These are phyloP conservation scores for Didymella pomorum DNA, from an alignment of 2,329 filamentous ascomycete genomes.

Conservation along the genomic window DNA sequence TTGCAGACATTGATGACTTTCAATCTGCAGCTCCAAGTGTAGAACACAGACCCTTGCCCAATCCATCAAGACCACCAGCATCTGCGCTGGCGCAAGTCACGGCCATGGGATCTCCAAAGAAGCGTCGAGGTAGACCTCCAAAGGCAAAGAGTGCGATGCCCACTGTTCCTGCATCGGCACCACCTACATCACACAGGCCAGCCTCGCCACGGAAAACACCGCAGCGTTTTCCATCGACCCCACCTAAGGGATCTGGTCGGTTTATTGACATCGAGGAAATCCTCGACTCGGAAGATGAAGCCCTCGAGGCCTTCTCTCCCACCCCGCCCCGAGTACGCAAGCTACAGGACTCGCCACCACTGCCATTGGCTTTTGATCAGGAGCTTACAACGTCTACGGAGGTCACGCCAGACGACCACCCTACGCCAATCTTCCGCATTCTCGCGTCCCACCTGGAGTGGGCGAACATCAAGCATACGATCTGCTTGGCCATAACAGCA, in stretches of 20 bases:
- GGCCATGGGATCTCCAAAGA: slow-evolving; percentile 26
- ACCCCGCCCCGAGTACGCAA: slow-evolving; percentile 44
- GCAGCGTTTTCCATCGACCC: slow-evolving; percentile 14
- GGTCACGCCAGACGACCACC: background rate
- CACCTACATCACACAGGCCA: slow-evolving; percentile 9
- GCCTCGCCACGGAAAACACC: slow-evolving; percentile 1
- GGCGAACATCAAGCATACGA: slow-evolving; percentile 41
- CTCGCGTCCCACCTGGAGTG: slow-evolving; percentile 38
- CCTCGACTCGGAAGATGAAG: slow-evolving; percentile 51
- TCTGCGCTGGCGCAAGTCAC: background rate
- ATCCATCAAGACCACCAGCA: slow-evolving; percentile 7
- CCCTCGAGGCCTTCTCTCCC: slow-evolving; percentile 39
- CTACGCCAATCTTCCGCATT: slow-evolving; percentile 28
- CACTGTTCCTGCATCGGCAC: slow-evolving; percentile 10
- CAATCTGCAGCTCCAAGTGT: slow-evolving; percentile 25
- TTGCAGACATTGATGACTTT: slow-evolving; percentile 41
- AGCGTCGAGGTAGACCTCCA: slow-evolving; percentile 30
- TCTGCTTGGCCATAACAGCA: slow-evolving; percentile 59
- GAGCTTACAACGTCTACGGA: background rate
- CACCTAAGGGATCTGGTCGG: slow-evolving; percentile 31
- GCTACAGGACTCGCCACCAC: slow-evolving; percentile 25
- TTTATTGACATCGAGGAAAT: slow-evolving; percentile 51
- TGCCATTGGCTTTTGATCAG: slow-evolving; percentile 24
- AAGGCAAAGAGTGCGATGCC: slow-evolving; percentile 28
- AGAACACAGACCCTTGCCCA: slow-evolving; percentile 7